phyloP scores from a whole-genome alignment of 2,329 filamentous ascomycete genomes.

The Podosphaera xanthii region DNA sequence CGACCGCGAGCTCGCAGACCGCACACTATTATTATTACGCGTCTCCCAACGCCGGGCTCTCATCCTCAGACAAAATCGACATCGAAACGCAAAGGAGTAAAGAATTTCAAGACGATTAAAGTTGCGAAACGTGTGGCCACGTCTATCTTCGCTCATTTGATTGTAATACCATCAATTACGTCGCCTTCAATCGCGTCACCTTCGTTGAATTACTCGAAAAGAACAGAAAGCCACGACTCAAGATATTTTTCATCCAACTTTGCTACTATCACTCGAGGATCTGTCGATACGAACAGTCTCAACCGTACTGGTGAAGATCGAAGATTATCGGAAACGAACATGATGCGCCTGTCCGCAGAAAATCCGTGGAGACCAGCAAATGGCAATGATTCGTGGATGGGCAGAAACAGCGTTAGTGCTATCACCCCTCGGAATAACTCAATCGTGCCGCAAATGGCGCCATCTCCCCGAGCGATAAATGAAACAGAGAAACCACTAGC shows the following conservation, averaged over 20 bases:
- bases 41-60: conserved; percentile 24
- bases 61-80: conserved; percentile 15
- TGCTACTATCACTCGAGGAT: conserved; percentile 4
- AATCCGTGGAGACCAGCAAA: conserved; percentile 1
- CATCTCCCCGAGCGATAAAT: background rate
- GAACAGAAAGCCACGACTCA: conserved; percentile 9
- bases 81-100: conserved; percentile 17
- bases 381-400: background rate
- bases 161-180: conserved; percentile 6
- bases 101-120: conserved; percentile 24
- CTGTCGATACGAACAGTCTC: conserved; percentile 6
- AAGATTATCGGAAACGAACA: conserved; percentile 8
- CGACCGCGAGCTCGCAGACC: conserved; percentile 27
- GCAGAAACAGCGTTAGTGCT: background rate
- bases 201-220: conserved; percentile 4
- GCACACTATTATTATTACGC: conserved; percentile 31
- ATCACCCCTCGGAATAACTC: background rate
- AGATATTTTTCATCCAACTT: background rate
- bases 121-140: conserved; percentile 16
- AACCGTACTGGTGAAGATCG: conserved; percentile 9
- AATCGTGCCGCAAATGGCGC: background rate
- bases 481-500: conserved; percentile 45
- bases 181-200: conserved; percentile 2
- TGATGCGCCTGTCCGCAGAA: conserved; percentile 7
- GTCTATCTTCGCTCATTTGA: conserved; percentile 14